A percentile compares a stretch with the other conserved stretches of the same genome.
Evolutionary conservation across 2,329 filamentous ascomycete species (phyloP).

Genomic region (Elsinoe batatas): DNA sequence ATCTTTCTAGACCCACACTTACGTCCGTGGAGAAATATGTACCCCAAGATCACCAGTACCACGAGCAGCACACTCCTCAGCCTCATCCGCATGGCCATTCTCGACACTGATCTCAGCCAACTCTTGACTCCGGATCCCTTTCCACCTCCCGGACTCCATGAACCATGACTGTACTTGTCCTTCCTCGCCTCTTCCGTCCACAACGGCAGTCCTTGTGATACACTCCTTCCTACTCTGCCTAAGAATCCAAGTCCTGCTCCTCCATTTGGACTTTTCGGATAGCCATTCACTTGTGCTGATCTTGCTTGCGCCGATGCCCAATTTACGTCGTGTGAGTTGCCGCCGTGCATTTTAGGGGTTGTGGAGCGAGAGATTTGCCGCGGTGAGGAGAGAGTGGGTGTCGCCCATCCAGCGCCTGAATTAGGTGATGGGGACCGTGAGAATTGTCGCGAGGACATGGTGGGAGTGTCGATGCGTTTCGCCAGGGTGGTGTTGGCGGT

Average conservation of each 20-base stretch:
- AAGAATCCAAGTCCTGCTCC: conserved; percentile 81
- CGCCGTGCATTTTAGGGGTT: conserved; percentile 35
- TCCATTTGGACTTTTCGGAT: conserved; percentile 56
- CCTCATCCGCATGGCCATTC: conserved; percentile 56
- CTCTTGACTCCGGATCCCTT: conserved; percentile 31
- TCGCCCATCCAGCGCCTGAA: conserved; percentile 79
- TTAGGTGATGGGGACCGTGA: conserved; percentile 81
- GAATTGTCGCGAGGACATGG: conserved; percentile 27
- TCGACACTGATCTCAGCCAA: conserved; percentile 31
- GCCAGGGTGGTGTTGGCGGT: neutral
- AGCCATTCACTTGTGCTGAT: conserved; percentile 61
- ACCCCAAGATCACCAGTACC: conserved; percentile 49
- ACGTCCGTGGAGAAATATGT: conserved; percentile 29
- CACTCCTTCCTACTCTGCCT: conserved; percentile 66
- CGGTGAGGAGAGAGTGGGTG: conserved; percentile 66
- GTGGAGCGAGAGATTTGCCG: conserved; percentile 37
- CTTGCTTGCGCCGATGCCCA: conserved; percentile 79
- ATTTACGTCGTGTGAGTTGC: conserved; percentile 51
- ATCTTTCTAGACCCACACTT: neutral
- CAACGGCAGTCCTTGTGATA: conserved; percentile 68
- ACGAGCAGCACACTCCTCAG: conserved; percentile 47
- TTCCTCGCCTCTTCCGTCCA: conserved; percentile 27
- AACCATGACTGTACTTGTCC: neutral
- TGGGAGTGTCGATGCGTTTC: neutral
- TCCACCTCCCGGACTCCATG: neutral